A percentile compares a stretch with the other conserved stretches of the same genome.
Conservation (phyloP, 192 early-diverging fungal genomes). For the Diversispora epigaea region DNA sequence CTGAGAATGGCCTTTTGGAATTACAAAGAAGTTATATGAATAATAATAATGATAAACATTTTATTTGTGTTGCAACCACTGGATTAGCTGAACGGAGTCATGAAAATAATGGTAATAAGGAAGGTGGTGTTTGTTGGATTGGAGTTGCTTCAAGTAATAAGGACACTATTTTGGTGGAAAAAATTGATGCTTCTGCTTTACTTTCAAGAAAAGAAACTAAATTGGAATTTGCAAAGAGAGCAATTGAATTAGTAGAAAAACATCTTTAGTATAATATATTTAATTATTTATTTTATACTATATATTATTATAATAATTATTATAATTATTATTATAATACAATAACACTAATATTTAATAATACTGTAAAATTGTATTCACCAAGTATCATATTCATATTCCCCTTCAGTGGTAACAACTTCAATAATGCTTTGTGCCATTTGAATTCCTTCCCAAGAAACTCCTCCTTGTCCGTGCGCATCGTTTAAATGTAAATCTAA, state of each 20-base stretch:
- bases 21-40: not conserved
- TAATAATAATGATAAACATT: not conserved
- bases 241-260: not conserved
- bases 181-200: not conserved
- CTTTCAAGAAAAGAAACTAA: constrained; percentile 9
- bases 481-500: constrained; percentile 15
- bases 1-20: constrained; percentile 1
- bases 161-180: not conserved
- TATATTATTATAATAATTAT: too few species aligned
- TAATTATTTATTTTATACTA: too few species aligned
- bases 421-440: too few species aligned
- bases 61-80: constrained; percentile 1
- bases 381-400: too few species aligned
- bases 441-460: too few species aligned
- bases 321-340: too few species aligned
- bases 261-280: too few species aligned
- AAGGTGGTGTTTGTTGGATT: not conserved
- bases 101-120: not conserved
- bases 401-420: too few species aligned
- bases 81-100: not conserved
- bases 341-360: too few species aligned
- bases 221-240: not conserved
- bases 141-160: not conserved
- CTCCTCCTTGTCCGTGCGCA: too few species aligned
- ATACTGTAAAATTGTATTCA: too few species aligned